Base-by-base conservation (phyloP, 1,284 basidiomycete genomes). In the Serendipita sp. region DNA sequence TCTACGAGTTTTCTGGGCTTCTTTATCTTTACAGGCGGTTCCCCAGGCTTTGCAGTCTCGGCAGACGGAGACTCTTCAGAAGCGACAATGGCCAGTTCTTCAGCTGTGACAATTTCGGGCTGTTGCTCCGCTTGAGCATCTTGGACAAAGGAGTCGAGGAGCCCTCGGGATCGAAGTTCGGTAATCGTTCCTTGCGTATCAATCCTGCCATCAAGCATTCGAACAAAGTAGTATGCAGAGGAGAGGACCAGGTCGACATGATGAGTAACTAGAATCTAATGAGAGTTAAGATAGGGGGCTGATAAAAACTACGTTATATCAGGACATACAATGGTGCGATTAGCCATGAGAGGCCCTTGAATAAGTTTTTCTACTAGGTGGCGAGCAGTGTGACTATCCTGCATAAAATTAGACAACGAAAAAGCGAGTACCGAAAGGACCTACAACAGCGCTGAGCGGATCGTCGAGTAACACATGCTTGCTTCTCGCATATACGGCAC, bases 351-450 rank as follows among this genome's bases (percentile, higher is more conserved):
- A 8, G 84, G 82, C 0, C 87, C 87, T 13, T 75, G 74, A 43
- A 90, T 72, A 8, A 87, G 76, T 60, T 79, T 77, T 43, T 87
- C 82, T 64, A 80, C 85, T 32, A 91, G 72, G 70, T 82, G 79
- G 6, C 84, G 78, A 2, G 87, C 80, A 0, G 87, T 89, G 71
- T 88, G 85, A 67, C 84, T 87, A 68, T 90, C 87, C 79, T 87
- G 67, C 61, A 67, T 22, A 58, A 58, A 30, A 44, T 50, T 3
- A 13, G 10, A 32, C 29, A 12, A 29, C 62, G 61, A 13, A 63
- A 22, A 50, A 45, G 10, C 35, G 35, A 10, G 61, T 43, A 30
- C n/a, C 30, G 15, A 32, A 45, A 30, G 53, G 8, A 74, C 81
- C 45, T 74, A 83, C 83, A 49, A 86, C 83, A 3, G 83, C 83